Conservation (phyloP, 2,329 filamentous ascomycete species). For the Nannizziopsis barbatae region DNA sequence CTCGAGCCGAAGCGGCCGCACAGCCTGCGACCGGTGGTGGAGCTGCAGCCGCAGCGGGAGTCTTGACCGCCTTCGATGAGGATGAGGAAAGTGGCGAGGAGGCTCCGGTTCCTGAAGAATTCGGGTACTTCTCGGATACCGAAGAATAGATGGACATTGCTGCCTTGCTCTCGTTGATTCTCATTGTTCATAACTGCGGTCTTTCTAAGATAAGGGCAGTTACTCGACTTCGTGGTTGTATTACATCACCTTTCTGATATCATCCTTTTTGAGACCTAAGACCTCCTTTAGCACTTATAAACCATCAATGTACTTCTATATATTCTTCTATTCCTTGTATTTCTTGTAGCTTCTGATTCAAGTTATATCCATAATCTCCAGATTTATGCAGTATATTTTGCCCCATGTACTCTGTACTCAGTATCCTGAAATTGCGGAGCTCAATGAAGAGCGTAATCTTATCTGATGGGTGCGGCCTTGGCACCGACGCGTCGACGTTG, state of each 20-base stretch:
- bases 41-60: slow-evolving; percentile 62
- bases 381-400: no score
- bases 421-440: no score
- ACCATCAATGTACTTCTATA: no score
- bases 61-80: slow-evolving; percentile 79
- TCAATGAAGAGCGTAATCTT: no score
- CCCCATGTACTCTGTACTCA: no score
- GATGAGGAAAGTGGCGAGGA: slow-evolving; percentile 40
- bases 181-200: not conserved
- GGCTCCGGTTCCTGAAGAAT: slow-evolving; percentile 38
- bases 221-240: not conserved
- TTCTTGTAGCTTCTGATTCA: not conserved
- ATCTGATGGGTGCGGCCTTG: no score
- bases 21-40: slow-evolving; percentile 32
- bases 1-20: slow-evolving; percentile 8
- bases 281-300: not conserved
- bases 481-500: no score
- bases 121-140: slow-evolving; percentile 37
- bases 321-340: slow-evolving; percentile 1
- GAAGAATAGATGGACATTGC: slow-evolving; percentile 21
- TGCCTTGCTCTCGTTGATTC: no score
- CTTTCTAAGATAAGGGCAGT: not conserved
- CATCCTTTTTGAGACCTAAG: not conserved
- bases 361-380: no score
- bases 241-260: not conserved